phyloP scores from a whole-genome alignment of 345 rosid genomes.

The Lumnitzera littorea region DNA sequence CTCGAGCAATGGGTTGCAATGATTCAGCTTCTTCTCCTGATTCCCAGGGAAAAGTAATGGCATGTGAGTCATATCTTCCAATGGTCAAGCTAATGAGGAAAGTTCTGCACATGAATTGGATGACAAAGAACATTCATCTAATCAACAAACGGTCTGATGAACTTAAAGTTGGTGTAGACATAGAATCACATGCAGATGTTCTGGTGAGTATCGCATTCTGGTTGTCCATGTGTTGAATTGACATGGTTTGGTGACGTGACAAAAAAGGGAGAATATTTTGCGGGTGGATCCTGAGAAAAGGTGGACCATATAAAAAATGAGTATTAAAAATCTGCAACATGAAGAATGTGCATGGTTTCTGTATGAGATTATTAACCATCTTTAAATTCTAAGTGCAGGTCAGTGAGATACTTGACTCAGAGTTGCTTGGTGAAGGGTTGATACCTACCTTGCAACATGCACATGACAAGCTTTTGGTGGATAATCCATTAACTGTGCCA shows the following conservation, averaged over 20 bases:
- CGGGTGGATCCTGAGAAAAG: too few species aligned
- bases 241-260: too few species aligned
- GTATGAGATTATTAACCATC: neutral
- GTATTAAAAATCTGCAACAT: too few species aligned
- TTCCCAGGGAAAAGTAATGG: constrained; percentile 47
- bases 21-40: constrained; percentile 10
- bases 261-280: too few species aligned
- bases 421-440: constrained; percentile 89
- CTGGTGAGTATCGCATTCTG: constrained; percentile 43
- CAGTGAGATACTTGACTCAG: constrained; percentile 92
- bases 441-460: constrained; percentile 93
- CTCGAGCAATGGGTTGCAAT: constrained; percentile 41
- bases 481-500: constrained; percentile 74
- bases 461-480: constrained; percentile 68
- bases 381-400: constrained; percentile 41
- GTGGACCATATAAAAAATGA: too few species aligned
- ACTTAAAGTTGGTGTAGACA: constrained; percentile 51
- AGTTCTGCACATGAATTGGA: constrained; percentile 60
- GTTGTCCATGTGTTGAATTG: too few species aligned
- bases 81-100: constrained; percentile 89
- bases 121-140: constrained; percentile 45
- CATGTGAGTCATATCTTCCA: constrained; percentile 92
- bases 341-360: neutral
- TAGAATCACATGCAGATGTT: constrained; percentile 64
- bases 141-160: constrained; percentile 85